Evolutionary conservation across 306 rosid species (phyloP).

Genomic region (Delonix regia): DNA sequence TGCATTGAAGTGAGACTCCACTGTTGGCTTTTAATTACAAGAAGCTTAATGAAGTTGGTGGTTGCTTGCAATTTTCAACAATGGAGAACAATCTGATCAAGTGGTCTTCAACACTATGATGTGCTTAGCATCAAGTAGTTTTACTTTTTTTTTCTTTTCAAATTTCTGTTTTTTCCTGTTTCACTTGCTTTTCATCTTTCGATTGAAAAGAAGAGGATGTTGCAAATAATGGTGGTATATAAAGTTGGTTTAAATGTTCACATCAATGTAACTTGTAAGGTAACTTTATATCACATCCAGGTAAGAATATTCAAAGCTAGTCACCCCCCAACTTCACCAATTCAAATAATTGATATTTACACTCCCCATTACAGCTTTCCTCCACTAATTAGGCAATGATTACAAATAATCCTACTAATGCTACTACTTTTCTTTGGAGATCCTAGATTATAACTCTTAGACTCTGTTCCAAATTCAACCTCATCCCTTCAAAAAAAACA

Average conservation of each 20-base stretch:
- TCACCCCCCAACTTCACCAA: conserved; percentile 25
- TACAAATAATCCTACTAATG: conserved; percentile 43
- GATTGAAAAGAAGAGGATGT: not conserved
- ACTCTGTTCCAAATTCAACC: conserved; percentile 25
- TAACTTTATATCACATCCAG: conserved; percentile 42
- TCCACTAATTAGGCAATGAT: conserved; percentile 55
- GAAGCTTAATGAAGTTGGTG: conserved; percentile 2
- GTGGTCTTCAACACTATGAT: conserved; percentile 25
- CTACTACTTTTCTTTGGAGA: conserved; percentile 15
- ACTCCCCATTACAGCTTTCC: conserved; percentile 45
- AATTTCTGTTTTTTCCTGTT: not conserved
- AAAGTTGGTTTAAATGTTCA: conserved; percentile 33
- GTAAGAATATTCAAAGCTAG: conserved; percentile 43
- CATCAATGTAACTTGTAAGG: conserved; percentile 15
- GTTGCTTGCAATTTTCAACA: conserved; percentile 31
- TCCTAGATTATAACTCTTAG: conserved; percentile 30
- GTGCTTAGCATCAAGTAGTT: conserved; percentile 7
- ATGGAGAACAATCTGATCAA: not conserved
- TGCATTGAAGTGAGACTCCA: conserved; percentile 19
- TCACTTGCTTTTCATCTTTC: not conserved
- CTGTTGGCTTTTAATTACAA: not conserved
- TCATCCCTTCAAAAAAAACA: conserved; percentile 2
- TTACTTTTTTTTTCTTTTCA: not conserved
- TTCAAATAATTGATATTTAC: conserved; percentile 32
- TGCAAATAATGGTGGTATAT: conserved; percentile 26